A percentile compares a stretch with the other conserved stretches of the same genome.
These are phyloP conservation scores for Peronospora belbahrii DNA, from an alignment of 352 stramenopile genomes.

Conservation along the genomic window DNA sequence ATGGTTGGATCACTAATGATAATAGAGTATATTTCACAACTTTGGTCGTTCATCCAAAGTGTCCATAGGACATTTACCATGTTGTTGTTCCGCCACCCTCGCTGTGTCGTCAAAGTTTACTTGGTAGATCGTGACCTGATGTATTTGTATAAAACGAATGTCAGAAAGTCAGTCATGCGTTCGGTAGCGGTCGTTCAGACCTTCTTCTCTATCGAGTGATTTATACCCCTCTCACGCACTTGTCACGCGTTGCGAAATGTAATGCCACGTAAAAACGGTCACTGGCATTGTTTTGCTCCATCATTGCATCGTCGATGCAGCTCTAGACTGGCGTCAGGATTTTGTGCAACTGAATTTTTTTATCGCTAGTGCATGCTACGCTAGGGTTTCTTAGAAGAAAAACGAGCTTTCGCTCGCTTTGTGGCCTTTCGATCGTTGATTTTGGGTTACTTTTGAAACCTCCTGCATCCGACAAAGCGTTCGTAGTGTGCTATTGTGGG, in stretches of 20 bases:
- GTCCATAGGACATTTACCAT: neutral
- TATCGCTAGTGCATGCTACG: conserved; percentile 4
- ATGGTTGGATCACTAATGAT: neutral
- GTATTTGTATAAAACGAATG: neutral
- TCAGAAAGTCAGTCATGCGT: neutral
- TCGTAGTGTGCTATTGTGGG: neutral
- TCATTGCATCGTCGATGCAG: conserved; percentile 7
- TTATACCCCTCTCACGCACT: conserved; percentile 8
- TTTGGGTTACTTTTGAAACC: conserved; percentile 16
- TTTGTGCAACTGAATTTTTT: conserved; percentile 14
- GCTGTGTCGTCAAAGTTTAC: neutral
- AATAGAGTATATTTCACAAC: too few species aligned
- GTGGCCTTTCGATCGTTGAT: conserved; percentile 5
- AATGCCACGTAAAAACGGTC: neutral
- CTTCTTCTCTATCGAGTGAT: conserved; percentile 9
- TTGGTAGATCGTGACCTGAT: neutral
- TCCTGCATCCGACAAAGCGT: neutral
- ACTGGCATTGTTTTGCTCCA: conserved; percentile 3
- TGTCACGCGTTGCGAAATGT: conserved; percentile 3
- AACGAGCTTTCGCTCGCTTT: neutral
- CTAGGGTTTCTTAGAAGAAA: conserved; percentile 22
- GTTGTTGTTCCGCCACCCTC: conserved; percentile 1
- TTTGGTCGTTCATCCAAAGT: neutral
- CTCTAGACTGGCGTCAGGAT: conserved; percentile 8
- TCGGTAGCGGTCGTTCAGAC: conserved; percentile 11